Conservation (phyloP, 2,329 filamentous ascomycete species). For the Claviceps sp. region DNA sequence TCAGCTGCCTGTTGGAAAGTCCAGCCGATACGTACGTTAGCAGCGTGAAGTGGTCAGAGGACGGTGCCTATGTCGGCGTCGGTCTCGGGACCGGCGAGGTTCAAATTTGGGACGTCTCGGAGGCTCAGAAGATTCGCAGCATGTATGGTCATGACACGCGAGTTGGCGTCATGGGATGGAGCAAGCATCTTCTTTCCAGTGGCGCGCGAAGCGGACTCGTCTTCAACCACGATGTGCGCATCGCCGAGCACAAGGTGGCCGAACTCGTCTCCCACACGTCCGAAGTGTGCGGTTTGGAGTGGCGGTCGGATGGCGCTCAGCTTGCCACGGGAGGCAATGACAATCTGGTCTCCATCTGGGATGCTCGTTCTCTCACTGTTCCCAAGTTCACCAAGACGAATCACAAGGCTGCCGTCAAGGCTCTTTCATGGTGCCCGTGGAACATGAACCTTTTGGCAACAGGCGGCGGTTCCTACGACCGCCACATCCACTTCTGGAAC, state of each 20-base stretch:
- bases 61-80: constrained; percentile 91
- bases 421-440: constrained; percentile 97
- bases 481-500: constrained; percentile 99
- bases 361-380: constrained; percentile 80
- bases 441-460: constrained; percentile 94
- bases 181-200: constrained; percentile 92
- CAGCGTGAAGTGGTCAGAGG: constrained; percentile 97
- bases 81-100: constrained; percentile 92
- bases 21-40: constrained; percentile 87
- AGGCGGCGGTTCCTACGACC: constrained; percentile 89
- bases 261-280: constrained; percentile 95
- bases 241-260: constrained; percentile 94
- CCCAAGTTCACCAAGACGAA: constrained; percentile 99
- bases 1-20: constrained; percentile 80
- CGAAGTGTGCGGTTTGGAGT: constrained; percentile 95
- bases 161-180: constrained; percentile 97
- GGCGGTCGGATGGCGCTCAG: constrained; percentile 91
- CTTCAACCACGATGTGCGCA: constrained; percentile 96
- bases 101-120: constrained; percentile 98
- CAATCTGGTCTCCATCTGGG: constrained; percentile 98
- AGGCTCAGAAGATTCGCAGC: constrained; percentile 88
- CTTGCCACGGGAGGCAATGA: constrained; percentile 96
- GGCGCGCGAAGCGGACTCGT: constrained; percentile 89
- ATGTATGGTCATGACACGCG: constrained; percentile 97
- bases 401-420: constrained; percentile 97